Evolutionary conservation across 352 stramenopile species (phyloP), one percentile per base, ranked within the genome.

Genomic region (Globisporangium okanoganense): DNA sequence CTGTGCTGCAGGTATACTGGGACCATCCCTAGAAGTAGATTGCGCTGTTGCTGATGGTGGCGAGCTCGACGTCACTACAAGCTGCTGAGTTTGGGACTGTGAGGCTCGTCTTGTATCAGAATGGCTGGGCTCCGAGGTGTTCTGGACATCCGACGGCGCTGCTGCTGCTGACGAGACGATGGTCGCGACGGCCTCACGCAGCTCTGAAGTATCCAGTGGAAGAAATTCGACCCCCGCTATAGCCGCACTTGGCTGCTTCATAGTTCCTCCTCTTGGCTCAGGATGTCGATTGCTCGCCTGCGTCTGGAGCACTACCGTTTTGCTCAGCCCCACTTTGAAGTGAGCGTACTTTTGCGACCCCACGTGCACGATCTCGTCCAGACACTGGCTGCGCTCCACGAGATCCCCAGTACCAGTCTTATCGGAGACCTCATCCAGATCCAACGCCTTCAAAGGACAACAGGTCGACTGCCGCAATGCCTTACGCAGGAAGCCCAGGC

Each of bases 391-490:
- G 43, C 29, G 41, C 24, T 7, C 40, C 12, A 24, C 3, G 16
- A 14, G 48, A n/a, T 55, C 10, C 5, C 18, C 16, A 33, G 31
- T 53, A 33, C 16, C 16, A n/a, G 56, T 27, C 22, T 14, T 33
- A 12, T 61, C 50, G 2, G 5, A 3, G 31, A 60, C 33, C 9
- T 66, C 51, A 9, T 57, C 58, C 24, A 69, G 18, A 2, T 29
- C 22, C 24, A 72, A 18, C n/a, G 45, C 29, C 22, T 64, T 31
- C n/a, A 78, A 55, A 52, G 61, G 38, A 24, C 54, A 61, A 25
- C 33, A 38, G 7, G 35, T 45, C 40, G 43, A 31, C 13, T 51
- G 24, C 5, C 24, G 48, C 10, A 69, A 24, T 10, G 24, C n/a
- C 12, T 41, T 24, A 2, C n/a, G 13, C 10, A 72, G 43, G 24